A percentile compares a stretch with the other conserved stretches of the same genome.
These are phyloP conservation scores for Mediolabrus comicus DNA, from an alignment of 108 stramenopile genomes.

Conservation along the genomic window DNA sequence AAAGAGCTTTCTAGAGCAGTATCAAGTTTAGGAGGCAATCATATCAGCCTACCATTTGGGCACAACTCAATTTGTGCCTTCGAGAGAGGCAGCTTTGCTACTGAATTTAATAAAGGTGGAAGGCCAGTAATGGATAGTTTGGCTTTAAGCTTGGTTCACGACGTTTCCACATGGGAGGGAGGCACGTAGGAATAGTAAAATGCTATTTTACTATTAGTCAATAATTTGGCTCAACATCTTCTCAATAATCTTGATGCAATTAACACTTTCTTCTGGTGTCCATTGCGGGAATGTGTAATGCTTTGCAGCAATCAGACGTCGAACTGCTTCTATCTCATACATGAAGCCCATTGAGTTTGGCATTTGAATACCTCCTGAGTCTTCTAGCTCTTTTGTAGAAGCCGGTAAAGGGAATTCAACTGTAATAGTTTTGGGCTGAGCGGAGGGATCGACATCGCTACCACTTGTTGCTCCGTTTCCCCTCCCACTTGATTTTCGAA, in stretches of 20 bases:
- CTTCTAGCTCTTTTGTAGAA: conserved; percentile 31
- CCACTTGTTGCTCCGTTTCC: conserved; percentile 13
- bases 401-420: conserved; percentile 39
- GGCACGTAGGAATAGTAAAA: no score
- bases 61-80: conserved; percentile 78
- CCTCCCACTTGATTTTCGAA: conserved; percentile 22
- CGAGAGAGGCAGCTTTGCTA: conserved; percentile 51
- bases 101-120: conserved; percentile 52
- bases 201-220: no score
- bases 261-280: conserved; percentile 21
- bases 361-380: conserved; percentile 35
- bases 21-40: not conserved
- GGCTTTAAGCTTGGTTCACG: conserved; percentile 56
- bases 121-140: conserved; percentile 68
- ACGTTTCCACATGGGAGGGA: conserved; percentile 68
- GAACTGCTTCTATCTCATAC: conserved; percentile 43
- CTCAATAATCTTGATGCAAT: conserved; percentile 2
- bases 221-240: conserved; percentile 2
- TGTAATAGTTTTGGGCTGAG: not conserved
- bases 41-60: conserved; percentile 53
- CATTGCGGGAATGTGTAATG: conserved; percentile 15
- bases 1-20: conserved; percentile 18
- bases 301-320: conserved; percentile 35
- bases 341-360: conserved; percentile 49
- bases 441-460: not conserved